Percentiles rank a stretch among this genome's conserved stretches.
Conservation (phyloP, 139 green algal genomes). For the Asterochloris sp. region DNA sequence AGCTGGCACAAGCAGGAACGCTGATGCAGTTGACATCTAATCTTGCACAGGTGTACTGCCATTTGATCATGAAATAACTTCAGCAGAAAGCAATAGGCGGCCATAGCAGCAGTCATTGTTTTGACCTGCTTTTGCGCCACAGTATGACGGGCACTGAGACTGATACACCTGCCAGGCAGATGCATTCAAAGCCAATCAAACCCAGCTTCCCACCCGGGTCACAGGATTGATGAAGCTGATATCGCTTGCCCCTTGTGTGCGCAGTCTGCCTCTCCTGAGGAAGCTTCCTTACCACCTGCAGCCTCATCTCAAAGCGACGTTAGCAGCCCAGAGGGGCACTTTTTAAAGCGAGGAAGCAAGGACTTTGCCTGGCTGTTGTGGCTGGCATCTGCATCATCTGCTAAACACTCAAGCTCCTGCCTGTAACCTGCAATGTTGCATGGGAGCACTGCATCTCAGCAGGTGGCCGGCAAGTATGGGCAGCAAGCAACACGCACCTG, state of each 20-base stretch:
- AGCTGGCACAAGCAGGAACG: too few species aligned
- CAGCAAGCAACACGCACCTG: not conserved
- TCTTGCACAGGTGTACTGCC: too few species aligned
- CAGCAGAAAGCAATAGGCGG: too few species aligned
- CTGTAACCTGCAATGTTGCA: not conserved
- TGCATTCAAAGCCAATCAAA: slow-evolving; percentile 13
- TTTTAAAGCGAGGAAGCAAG: not conserved
- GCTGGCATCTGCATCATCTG: not conserved
- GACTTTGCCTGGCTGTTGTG: not conserved
- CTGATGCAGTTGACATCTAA: too few species aligned
- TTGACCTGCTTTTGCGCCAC: not conserved
- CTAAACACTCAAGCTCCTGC: not conserved
- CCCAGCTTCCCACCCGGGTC: not conserved
- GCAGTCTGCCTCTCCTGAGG: not conserved
- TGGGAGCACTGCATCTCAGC: not conserved
- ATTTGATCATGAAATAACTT: too few species aligned
- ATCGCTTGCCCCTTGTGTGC: slow-evolving; percentile 6
- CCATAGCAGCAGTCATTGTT: too few species aligned
- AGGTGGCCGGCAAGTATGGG: not conserved
- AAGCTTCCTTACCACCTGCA: slow-evolving; percentile 9
- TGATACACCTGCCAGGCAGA: slow-evolving; percentile 7
- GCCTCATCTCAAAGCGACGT: not conserved
- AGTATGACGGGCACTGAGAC: slow-evolving; percentile 16
- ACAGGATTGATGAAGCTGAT: not conserved
- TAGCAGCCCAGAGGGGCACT: not conserved